Conservation (phyloP, 352 stramenopile genomes). For the Thraustochytrium sp. region DNA sequence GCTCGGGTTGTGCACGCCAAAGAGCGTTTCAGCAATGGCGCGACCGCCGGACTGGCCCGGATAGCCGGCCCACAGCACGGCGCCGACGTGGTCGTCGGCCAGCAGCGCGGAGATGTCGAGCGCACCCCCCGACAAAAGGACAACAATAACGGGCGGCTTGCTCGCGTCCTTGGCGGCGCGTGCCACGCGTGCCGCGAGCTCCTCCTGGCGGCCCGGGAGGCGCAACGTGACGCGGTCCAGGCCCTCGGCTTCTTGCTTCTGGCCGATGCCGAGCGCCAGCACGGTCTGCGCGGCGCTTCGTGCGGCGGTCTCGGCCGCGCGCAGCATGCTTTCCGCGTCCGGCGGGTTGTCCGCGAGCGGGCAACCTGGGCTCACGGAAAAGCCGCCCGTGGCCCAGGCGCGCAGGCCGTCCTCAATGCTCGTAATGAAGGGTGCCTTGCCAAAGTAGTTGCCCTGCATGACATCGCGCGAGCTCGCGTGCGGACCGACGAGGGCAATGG, state of each 20-base stretch:
- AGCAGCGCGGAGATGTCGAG: slow-evolving; percentile 58
- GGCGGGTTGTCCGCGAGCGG: slow-evolving; percentile 51
- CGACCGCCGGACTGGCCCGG: slow-evolving; percentile 69
- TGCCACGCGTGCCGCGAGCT: slow-evolving; percentile 65
- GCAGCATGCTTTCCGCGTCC: slow-evolving; percentile 52
- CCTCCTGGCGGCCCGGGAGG: slow-evolving; percentile 64
- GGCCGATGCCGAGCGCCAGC: slow-evolving; percentile 72
- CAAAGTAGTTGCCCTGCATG: slow-evolving; percentile 75
- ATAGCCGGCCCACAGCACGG: slow-evolving; percentile 70
- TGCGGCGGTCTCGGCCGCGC: slow-evolving; percentile 54
- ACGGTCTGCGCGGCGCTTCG: slow-evolving; percentile 60
- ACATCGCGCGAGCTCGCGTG: slow-evolving; percentile 60
- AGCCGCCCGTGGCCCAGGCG: slow-evolving; percentile 31
- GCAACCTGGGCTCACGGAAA: slow-evolving; percentile 49
- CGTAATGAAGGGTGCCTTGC: slow-evolving; percentile 64
- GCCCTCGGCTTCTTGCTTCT: slow-evolving; percentile 52
- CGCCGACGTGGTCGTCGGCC: slow-evolving; percentile 57
- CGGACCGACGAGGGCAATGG: slow-evolving; percentile 71
- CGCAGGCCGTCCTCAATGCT: slow-evolving; percentile 65
- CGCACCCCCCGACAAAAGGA: slow-evolving; percentile 74
- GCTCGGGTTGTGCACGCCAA: slow-evolving; percentile 67
- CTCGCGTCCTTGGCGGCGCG: slow-evolving; percentile 47
- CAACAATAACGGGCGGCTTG: slow-evolving; percentile 65
- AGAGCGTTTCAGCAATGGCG: slow-evolving; percentile 69
- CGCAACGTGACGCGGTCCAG: slow-evolving; percentile 65